Evolutionary conservation across 225 moss, liverwort and hornwort species (phyloP), one percentile per base, ranked within the genome.

Genomic region (Bryoerythrophyllum caledonicum): DNA sequence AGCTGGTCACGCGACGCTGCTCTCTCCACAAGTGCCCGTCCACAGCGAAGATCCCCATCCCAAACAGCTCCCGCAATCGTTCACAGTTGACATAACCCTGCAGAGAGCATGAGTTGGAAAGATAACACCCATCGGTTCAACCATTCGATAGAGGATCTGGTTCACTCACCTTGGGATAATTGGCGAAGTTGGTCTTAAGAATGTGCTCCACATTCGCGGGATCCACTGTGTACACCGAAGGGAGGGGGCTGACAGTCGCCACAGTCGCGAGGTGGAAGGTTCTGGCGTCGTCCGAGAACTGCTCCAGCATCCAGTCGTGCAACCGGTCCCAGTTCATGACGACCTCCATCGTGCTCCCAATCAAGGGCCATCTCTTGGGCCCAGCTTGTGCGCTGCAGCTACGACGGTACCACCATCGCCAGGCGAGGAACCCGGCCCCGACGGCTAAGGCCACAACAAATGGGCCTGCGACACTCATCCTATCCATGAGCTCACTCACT

Each of bases 1-100:
- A 78, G 73, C 90, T 91, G 17, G 87, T 86, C 26, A 82, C 81
- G 60, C 83, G 87, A 26, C 92, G 87, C 68, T 88, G 89, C 76
- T 83, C 65, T 68, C 76, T 91, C 89, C 92, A 91, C 1, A 16
- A 15, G 14, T 77, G 74, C 16, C 89, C 86, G 38, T 95, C 91
- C 1, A 83, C 32, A 15, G 67, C 35, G 74, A 92, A 91, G 76
- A 95, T 92, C 12, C 92, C 92, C 21, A 25, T 23, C 12, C 94
- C 94, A 17, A 95, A 75, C 4, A 92, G 80, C 43, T 89, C 91
- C 48, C 66, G 66, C 46, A 66, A 27, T 17, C 48, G 19, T 4
- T 66, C 48, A 48, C 46, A 48, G 19, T 66, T 66, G 66, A 19
- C 10, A 10, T 48, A 10, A 28, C 67, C 67, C 48, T 48, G 11